phyloP scores from a whole-genome alignment of 495 filamentous ascomycete species.

The Pyronema domesticum region DNA sequence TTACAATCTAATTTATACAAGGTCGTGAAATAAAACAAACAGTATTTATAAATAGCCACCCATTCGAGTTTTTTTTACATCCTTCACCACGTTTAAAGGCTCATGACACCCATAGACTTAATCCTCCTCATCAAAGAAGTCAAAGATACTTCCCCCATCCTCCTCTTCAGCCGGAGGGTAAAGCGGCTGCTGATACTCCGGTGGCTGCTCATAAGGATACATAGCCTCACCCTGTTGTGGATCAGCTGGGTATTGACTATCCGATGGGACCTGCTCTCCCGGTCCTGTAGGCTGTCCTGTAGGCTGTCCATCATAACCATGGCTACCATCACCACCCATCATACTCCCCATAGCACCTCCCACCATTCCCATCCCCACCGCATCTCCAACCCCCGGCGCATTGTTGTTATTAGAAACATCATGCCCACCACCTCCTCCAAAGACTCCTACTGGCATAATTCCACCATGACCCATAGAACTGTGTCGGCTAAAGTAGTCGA shows the following conservation, averaged over 20 bases:
- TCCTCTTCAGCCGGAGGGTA: not conserved
- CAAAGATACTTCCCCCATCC: not conserved
- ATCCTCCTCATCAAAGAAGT: not conserved
- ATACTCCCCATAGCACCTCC: not conserved
- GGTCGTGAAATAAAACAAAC: too few species aligned
- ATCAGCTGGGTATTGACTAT: not conserved
- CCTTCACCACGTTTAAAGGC: too few species aligned
- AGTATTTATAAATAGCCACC: too few species aligned
- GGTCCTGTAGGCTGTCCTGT: not conserved
- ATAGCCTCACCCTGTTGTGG: not conserved
- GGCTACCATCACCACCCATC: not conserved
- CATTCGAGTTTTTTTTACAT: too few species aligned
- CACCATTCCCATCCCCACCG: constrained; percentile 26
- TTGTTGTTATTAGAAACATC: constrained; percentile 27
- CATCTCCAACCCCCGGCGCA: constrained; percentile 29
- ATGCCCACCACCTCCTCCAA: constrained; percentile 22
- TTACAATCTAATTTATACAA: too few species aligned
- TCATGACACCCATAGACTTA: not conserved
- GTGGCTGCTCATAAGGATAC: not conserved
- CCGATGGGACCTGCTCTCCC: not conserved
- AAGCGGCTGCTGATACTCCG: not conserved
- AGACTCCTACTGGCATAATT: constrained; percentile 43
- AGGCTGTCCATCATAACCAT: not conserved
- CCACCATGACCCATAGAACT: constrained; percentile 29
- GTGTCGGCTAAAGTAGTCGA: constrained; percentile 54